These are phyloP conservation scores for Tolypocladium ovalisporum DNA, from an alignment of 2,329 filamentous ascomycete species.

Conservation along the genomic window DNA sequence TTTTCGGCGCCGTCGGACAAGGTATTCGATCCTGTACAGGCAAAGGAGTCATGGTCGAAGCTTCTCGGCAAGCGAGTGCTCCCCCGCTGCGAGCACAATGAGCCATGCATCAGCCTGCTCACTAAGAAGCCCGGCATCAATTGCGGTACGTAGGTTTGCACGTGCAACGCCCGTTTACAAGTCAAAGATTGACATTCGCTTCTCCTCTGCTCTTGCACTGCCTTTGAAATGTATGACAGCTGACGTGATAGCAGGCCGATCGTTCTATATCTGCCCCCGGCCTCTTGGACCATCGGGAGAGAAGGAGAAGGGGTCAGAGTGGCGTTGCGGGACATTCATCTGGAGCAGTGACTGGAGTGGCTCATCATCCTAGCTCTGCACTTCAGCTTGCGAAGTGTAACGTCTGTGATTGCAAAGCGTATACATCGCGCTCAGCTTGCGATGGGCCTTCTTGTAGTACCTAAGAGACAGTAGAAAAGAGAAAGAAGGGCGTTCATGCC, in stretches of 20 bases:
- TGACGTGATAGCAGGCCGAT: conserved; percentile 33
- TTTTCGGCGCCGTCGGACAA: conserved; percentile 17
- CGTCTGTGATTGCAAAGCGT: not conserved
- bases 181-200: not conserved
- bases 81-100: conserved; percentile 78
- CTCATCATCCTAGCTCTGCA: conserved; percentile 3
- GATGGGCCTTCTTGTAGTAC: not conserved
- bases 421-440: not conserved
- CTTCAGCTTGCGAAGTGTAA: not conserved
- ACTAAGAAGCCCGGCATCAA: conserved; percentile 90
- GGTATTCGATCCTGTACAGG: conserved; percentile 56
- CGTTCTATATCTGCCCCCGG: conserved; percentile 53
- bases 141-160: conserved; percentile 38
- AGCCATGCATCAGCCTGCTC: conserved; percentile 71
- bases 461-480: not conserved
- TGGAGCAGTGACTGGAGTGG: conserved; percentile 51
- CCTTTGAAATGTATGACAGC: not conserved
- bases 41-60: conserved; percentile 77
- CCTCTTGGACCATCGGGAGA: conserved; percentile 77
- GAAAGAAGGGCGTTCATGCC: not conserved
- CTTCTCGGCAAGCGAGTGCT: conserved; percentile 64
- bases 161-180: not conserved
- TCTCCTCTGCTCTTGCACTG: not conserved
- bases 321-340: conserved; percentile 80
- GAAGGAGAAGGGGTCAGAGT: conserved; percentile 75